These are phyloP conservation scores for Metschnikowia orientalis DNA, from an alignment of 805 yeast genomes.

Conservation along the genomic window DNA sequence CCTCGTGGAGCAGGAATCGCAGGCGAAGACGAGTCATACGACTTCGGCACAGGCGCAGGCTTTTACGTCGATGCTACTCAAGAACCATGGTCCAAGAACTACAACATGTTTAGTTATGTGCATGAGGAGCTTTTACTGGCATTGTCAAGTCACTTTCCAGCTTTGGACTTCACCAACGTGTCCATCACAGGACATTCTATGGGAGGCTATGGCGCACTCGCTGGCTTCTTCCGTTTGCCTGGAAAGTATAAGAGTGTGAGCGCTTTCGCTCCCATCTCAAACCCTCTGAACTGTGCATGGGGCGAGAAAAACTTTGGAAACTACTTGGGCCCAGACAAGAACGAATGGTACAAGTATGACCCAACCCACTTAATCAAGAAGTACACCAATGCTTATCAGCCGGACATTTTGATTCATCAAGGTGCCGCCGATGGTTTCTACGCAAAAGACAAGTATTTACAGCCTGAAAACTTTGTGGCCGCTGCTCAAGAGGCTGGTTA, in stretches of 20 bases:
- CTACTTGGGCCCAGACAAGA: constrained; percentile 63
- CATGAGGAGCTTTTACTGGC: constrained; percentile 63
- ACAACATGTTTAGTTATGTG: constrained; percentile 83
- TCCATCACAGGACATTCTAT: constrained; percentile 95
- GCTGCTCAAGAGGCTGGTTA: constrained; percentile 57
- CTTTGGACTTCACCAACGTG: constrained; percentile 59
- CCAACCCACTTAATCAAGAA: constrained; percentile 70
- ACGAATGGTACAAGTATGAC: constrained; percentile 72
- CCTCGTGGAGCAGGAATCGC: constrained; percentile 78
- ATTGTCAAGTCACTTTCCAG: constrained; percentile 39
- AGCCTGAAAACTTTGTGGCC: constrained; percentile 66
- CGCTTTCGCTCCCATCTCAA: constrained; percentile 87
- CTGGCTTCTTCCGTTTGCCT: constrained; percentile 62
- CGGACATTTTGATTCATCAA: constrained; percentile 70
- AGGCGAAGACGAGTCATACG: constrained; percentile 83
- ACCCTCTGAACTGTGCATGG: constrained; percentile 80
- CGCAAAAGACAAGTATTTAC: constrained; percentile 54
- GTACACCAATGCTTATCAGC: constrained; percentile 50
- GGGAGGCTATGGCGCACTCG: constrained; percentile 95
- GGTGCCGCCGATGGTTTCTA: constrained; percentile 80
- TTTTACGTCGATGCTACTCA: constrained; percentile 84
- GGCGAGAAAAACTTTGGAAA: constrained; percentile 79
- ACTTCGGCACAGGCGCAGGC: constrained; percentile 94
- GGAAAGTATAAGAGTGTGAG: constrained; percentile 72
- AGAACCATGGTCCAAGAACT: constrained; percentile 66